Base-by-base conservation (phyloP, 2,329 filamentous ascomycete species). In the Fusarium verrucosum region DNA sequence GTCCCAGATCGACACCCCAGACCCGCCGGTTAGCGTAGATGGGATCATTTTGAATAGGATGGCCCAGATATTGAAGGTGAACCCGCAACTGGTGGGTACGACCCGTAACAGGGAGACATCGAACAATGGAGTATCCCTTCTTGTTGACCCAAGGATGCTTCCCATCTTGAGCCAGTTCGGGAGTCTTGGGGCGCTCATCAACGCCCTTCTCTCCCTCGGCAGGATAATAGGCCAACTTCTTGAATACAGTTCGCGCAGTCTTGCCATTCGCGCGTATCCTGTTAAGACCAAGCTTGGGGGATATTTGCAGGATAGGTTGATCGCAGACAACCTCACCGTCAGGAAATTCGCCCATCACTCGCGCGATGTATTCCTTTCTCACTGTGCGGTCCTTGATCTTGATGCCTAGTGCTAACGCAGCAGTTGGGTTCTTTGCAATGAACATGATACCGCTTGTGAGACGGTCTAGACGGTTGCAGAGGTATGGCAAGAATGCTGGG, bases 401-500 rank as follows among this genome's bases (percentile, higher is more conserved):
- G 37, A 83, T 80, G 51, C 89, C 88, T 68, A 99, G 84, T 28
- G 83, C 82, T 65, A 94, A 92, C 1, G 95, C 94, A 0, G 91
- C 92, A 71, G 88, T 86, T 33, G 89, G 83, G 64, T 92, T 88
- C 79, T 99, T 99, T 25, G 90, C 95, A 70, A 99, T 89, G 76
- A 99, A 99, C 94, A 99, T 98, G 74, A 99, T 91, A 44, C 95
- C 95, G 70, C 92, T 97, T 0, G 95, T 99, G 70, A 99, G 80
- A 49, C 95, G 85, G 75, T 99, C 95, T 25, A 99, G 86, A n/a
- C 95, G 85, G 73, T 99, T 97, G 79, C 94, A 98, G 0, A 95
- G 87, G 61, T 86, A 78, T 2, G 87, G 84, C 49, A 83, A 75
- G 74, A 86, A 89, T 25, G 78, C 76, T 20, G 77, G 76, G 0